Base-by-base conservation (phyloP, 1,284 basidiomycete species). In the Cryptococcus amylolentus region DNA sequence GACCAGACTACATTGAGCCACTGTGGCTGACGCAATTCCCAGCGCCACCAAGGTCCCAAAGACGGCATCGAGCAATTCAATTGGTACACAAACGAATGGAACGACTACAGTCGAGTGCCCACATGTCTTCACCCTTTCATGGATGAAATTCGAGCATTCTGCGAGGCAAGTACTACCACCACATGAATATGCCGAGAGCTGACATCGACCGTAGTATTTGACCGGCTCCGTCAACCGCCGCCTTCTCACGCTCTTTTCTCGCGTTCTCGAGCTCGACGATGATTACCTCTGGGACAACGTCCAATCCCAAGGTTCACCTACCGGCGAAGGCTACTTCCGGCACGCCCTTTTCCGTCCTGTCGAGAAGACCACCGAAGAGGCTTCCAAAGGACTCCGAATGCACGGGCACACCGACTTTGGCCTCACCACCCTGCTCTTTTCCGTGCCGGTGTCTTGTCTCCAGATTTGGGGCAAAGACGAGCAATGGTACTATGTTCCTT, bases 341-440 rank as follows among this genome's bases (percentile, higher is more conserved):
- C 78, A 79, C 48, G 77, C 78, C 9, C 64, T 79, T 27, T 80
- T 78, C 69, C 75, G 75, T 52, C 75, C 77, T 0, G 74, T 76
- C 3, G 60, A 67, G 27, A 62, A 73, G 39, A 56, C 56, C 35
- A 77, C 76, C 9, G 63, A 70, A 31, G 63, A 71, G 23, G 61
- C 68, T 12, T 60, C 75, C n/a, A 73, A 72, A n/a, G 77, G 77
- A 3, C 67, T 78, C 0, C 60, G 76, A 0, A 69, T 79, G 48
- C 77, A 79, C 63, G 77, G 78, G n/a, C 78, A 79, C 58, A 77
- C 76, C 37, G 78, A 79, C 54, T 79, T 78, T 58, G 78, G 78
- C 47, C 60, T 66, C 28, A 77, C 77, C 42, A 75, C 73, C 20
- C 69, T 78, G 49, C 72, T 79, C 41, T 79, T 77, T 71, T 72